Evolutionary conservation across 2,329 filamentous ascomycete genomes (phyloP), one percentile per base, ranked within the genome.

Genomic region (Sporothrix curviconia): DNA sequence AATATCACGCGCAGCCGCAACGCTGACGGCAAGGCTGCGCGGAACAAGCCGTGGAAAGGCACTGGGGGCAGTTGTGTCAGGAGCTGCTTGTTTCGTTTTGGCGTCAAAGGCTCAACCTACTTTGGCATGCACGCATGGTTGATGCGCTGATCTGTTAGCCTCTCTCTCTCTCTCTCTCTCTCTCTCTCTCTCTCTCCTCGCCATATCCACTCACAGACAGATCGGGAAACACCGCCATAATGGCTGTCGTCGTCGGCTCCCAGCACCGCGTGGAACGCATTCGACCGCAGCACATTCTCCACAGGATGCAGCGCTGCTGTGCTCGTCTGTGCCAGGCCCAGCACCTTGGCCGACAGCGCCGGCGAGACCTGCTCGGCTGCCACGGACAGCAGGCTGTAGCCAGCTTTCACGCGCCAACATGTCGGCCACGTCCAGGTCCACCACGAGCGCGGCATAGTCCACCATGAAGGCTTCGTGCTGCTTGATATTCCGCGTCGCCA

Each of bases 61-160:
- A 49, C 69, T 71, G 52, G 4, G 15, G 34, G 14, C 19, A 51
- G 30, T 15, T 3, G 12, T 3, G 15, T 19, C 37, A 40, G n/a
- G n/a, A n/a, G n/a, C n/a, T n/a, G n/a, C n/a, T n/a, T n/a, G n/a
- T n/a, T n/a, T n/a, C n/a, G n/a, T n/a, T n/a, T n/a, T n/a, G n/a
- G n/a, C n/a, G n/a, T n/a, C n/a, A n/a, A n/a, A n/a, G n/a, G n/a
- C n/a, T n/a, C n/a, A 43, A 62, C 69, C 62, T 60, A 71, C 70
- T 70, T 71, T 49, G 70, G 70, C 14, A 63, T 67, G 50, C 70
- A 72, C 4, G 64, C 69, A 42, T 72, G 70, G 53, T 72, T 72
- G 25, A 68, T 67, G 25, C 64, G 59, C 63, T n/a, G n/a, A n/a
- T n/a, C n/a, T n/a, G n/a, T n/a, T n/a, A n/a, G n/a, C n/a, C n/a